Evolutionary conservation across 2,329 filamentous ascomycete species (phyloP).

Genomic region (Pseudocercospora fuligena): DNA sequence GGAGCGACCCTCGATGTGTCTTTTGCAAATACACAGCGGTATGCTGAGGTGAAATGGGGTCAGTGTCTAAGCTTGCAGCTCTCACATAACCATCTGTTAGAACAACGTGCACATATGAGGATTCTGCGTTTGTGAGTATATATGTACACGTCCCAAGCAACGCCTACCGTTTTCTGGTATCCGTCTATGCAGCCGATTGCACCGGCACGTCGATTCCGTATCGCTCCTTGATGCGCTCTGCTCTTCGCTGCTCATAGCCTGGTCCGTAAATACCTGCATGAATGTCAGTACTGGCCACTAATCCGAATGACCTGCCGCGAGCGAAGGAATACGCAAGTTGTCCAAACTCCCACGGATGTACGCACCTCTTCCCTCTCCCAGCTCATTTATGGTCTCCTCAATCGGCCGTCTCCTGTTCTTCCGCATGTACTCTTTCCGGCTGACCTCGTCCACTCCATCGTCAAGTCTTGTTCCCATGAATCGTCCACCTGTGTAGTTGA

Average conservation of each 20-base stretch:
- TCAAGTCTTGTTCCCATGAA: slow-evolving; percentile 60
- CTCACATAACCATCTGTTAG: no score
- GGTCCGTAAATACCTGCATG: slow-evolving; percentile 74
- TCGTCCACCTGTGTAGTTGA: slow-evolving; percentile 69
- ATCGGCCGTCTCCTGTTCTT: slow-evolving; percentile 74
- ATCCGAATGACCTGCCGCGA: neutral
- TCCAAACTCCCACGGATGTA: neutral
- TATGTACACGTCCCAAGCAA: slow-evolving; percentile 15
- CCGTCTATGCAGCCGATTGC: slow-evolving; percentile 21
- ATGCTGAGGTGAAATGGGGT: no score
- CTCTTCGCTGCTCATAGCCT: slow-evolving; percentile 83
- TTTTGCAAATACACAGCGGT: no score
- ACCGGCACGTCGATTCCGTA: slow-evolving; percentile 78
- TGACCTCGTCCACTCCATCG: slow-evolving; percentile 71
- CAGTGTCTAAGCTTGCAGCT: no score
- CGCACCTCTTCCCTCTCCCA: slow-evolving; percentile 87
- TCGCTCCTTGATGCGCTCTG: slow-evolving; percentile 79
- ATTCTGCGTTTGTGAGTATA: slow-evolving; percentile 23
- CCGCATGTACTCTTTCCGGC: slow-evolving; percentile 74
- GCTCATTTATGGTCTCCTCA: slow-evolving; percentile 77
- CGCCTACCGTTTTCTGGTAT: neutral
- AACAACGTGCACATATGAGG: slow-evolving; percentile 8
- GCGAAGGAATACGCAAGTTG: neutral
- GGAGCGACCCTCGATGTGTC: no score
- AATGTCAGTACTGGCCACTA: neutral